Conservation (phyloP, 345 rosid genomes). For the Microthlaspi erraticum region DNA sequence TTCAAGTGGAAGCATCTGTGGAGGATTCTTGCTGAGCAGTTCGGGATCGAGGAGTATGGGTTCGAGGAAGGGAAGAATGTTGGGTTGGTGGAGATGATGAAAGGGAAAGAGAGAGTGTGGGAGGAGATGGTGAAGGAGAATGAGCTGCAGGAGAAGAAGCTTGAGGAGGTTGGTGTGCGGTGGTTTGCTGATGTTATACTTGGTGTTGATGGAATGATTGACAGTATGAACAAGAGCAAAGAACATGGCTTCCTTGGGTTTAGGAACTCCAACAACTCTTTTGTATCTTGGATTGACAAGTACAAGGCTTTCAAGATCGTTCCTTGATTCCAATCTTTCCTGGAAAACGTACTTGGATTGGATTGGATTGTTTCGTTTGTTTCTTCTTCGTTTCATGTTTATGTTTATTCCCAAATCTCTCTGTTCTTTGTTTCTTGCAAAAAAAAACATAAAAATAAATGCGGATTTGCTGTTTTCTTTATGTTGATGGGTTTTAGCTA, state of each 20-base stretch:
- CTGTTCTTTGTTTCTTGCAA: slow-evolving; percentile 22
- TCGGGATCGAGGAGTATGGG: slow-evolving; percentile 77
- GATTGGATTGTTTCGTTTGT: slow-evolving; percentile 24
- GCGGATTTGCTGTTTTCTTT: no score
- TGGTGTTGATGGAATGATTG: slow-evolving; percentile 28
- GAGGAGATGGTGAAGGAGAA: slow-evolving; percentile 77
- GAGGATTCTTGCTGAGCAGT: slow-evolving; percentile 75
- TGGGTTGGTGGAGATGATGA: slow-evolving; percentile 67
- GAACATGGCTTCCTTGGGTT: slow-evolving; percentile 90
- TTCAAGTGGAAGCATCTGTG: slow-evolving; percentile 89
- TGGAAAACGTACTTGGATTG: neutral
- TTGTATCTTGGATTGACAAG: slow-evolving; percentile 76
- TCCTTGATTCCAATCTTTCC: slow-evolving; percentile 48
- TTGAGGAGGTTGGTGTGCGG: slow-evolving; percentile 67
- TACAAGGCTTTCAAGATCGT: slow-evolving; percentile 74
- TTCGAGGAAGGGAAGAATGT: slow-evolving; percentile 60
- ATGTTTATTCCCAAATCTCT: neutral
- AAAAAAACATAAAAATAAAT: neutral
- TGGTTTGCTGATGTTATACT: slow-evolving; percentile 64
- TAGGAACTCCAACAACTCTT: slow-evolving; percentile 78
- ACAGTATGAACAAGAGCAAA: slow-evolving; percentile 81
- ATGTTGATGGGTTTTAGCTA: neutral
- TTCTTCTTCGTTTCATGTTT: slow-evolving; percentile 22
- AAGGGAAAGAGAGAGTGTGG: slow-evolving; percentile 70
- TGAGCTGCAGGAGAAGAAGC: slow-evolving; percentile 54